phyloP scores from a whole-genome alignment of 257 asterid genomes.

The Echium plantagineum region DNA sequence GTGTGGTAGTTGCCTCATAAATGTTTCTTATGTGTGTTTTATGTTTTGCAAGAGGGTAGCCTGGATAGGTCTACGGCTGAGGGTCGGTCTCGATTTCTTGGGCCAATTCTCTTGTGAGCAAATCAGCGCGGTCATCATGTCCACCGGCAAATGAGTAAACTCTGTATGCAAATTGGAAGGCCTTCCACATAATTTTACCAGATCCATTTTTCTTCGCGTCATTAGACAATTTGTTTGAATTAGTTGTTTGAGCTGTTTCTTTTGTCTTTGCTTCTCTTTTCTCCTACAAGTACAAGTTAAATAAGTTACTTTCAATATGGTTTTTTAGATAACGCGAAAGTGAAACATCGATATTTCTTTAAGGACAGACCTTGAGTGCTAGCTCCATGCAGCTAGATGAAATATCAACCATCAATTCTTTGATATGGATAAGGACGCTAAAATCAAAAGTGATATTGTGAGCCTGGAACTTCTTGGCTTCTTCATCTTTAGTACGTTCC shows the following conservation, averaged over 20 bases:
- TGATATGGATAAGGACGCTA: conserved; percentile 53
- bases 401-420: conserved; percentile 70
- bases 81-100: conserved; percentile 43
- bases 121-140: conserved; percentile 80
- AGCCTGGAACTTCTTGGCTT: conserved; percentile 50
- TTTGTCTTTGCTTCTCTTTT: conserved; percentile 29
- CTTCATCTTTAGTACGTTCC: conserved; percentile 83
- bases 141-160: conserved; percentile 85
- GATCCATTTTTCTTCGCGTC: conserved; percentile 26
- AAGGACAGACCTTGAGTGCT: conserved; percentile 52
- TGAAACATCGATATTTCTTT: no score
- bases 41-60: no score
- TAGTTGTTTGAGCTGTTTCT: conserved; percentile 15
- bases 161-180: conserved; percentile 79
- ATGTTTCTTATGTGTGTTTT: not conserved
- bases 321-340: not conserved
- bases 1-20: not conserved
- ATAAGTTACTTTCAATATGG: no score
- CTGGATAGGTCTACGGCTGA: not conserved
- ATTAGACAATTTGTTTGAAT: conserved; percentile 7
- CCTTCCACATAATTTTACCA: conserved; percentile 56
- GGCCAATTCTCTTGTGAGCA: conserved; percentile 65
- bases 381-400: conserved; percentile 82
- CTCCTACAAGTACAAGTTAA: conserved; percentile 31
- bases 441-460: conserved; percentile 73